Evolutionary conservation across 2,329 filamentous ascomycete genomes (phyloP), one percentile per base, ranked within the genome.

Genomic region (Exophiala sideris): DNA sequence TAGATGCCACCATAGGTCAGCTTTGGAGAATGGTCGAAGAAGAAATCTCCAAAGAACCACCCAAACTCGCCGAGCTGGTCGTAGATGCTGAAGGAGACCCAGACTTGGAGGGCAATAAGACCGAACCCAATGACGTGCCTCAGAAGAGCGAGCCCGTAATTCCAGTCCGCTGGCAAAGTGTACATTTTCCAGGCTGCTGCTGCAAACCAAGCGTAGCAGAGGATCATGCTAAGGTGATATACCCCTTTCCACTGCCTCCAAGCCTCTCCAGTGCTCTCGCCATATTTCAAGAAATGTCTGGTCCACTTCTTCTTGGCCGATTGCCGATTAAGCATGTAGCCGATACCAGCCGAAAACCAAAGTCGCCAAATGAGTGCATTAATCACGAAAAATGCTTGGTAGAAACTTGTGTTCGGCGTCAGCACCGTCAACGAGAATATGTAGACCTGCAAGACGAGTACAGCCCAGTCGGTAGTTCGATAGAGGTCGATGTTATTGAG

Each of bases 1-100:
- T 99, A 99, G 65, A 99, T 99, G 58, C 92, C 95, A 63, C 88
- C 91, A 73, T 99, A 99, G 0, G 89, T 97, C 58, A 97, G 79
- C 72, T 94, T 95, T 10, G 87, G 86, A 9, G 86, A 83, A 42
- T 89, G 87, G 58, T 96, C 90, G 68, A 94, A 96, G 79, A 99
- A 97, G 77, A 97, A 99, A 69, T 99, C 94, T 14, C 94, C 94
- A 67, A 91, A 97, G 77, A 97, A 97, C 92, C 92, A 99, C 64
- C 94, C 94, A 66, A 97, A 99, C 67, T 99, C 94, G 52, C 94
- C 94, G 0, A 99, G 83, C 1, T 90, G 95, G 47, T 96, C 91
- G 70, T 97, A 95, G 62, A 97, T 91, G 70, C 91, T 96, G 61
- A 88, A 78, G 1, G 90, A 87, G 1, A 91, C 96, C 94, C 94